Percentiles rank a stretch among this genome's conserved stretches.
Evolutionary conservation across 257 asterid species (phyloP).

Genomic region (Handroanthus guayacan): DNA sequence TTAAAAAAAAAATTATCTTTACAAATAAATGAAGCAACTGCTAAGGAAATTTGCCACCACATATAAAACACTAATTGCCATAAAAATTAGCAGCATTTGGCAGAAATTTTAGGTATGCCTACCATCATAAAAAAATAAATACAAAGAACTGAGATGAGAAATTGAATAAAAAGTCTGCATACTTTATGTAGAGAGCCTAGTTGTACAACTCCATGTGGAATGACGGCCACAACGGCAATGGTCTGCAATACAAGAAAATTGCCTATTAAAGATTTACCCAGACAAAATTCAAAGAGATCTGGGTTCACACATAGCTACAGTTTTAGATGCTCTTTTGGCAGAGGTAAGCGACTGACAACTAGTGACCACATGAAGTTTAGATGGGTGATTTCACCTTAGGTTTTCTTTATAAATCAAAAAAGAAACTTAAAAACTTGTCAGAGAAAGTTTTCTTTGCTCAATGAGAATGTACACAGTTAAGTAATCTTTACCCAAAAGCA

Average conservation of each 20-base stretch:
- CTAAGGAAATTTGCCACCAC: background rate
- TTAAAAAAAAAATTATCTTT: no score
- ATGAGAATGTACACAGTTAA: background rate
- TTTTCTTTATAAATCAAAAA: constrained; percentile 6
- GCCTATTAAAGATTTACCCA: constrained; percentile 8
- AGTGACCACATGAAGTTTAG: constrained; percentile 21
- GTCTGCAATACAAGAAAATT: constrained; percentile 63
- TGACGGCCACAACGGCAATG: constrained; percentile 79
- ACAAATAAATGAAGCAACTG: no score
- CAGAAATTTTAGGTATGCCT: background rate
- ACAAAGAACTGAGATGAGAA: constrained; percentile 17
- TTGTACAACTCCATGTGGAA: constrained; percentile 88
- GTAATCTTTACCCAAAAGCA: background rate
- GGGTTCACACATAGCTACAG: constrained; percentile 1
- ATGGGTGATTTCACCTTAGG: constrained; percentile 1
- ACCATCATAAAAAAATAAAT: constrained; percentile 1
- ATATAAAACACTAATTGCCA: constrained; percentile 6
- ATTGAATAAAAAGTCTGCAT: constrained; percentile 38
- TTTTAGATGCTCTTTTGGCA: constrained; percentile 22
- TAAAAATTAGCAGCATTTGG: background rate
- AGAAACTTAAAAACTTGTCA: background rate
- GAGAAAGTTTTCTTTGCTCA: constrained; percentile 19
- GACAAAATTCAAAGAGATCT: constrained; percentile 32
- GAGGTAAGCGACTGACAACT: constrained; percentile 18
- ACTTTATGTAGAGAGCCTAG: constrained; percentile 82